Percentiles rank a stretch among this genome's conserved stretches.
phyloP scores from a whole-genome alignment of 106 monocot genomes.

The Amphibolis antarctica region DNA sequence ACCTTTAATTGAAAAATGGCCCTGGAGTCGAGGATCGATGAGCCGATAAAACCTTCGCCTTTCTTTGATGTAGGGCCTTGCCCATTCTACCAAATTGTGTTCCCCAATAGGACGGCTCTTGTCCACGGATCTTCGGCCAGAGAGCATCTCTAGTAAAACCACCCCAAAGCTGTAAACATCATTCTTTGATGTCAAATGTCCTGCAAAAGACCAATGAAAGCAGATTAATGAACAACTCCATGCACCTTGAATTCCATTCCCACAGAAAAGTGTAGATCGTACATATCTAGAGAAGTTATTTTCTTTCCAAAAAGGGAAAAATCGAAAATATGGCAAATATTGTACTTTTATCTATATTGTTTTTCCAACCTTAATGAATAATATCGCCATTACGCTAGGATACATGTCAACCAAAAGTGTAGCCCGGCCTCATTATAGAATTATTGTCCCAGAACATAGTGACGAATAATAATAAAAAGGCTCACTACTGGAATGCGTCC shows the following conservation, averaged over 20 bases:
- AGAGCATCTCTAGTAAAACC: conserved; percentile 31
- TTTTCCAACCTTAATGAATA: too few species aligned
- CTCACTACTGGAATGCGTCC: too few species aligned
- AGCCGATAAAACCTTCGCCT: conserved; percentile 28
- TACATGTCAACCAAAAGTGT: too few species aligned
- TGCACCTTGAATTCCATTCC: not conserved
- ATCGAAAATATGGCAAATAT: too few species aligned
- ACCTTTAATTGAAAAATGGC: conserved; percentile 39
- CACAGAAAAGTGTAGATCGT: too few species aligned
- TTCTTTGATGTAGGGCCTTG: conserved; percentile 20
- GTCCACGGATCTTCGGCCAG: conserved; percentile 39
- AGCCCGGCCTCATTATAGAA: too few species aligned
- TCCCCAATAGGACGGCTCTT: conserved; percentile 37
- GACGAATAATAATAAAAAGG: too few species aligned
- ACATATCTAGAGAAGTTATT: too few species aligned
- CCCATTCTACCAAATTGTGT: conserved; percentile 41
- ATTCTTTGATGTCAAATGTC: conserved; percentile 35
- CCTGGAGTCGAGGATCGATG: conserved; percentile 32
- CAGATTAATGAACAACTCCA: not conserved
- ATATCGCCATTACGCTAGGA: too few species aligned
- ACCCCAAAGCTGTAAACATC: conserved; percentile 44
- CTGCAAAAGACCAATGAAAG: not conserved
- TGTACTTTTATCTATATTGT: too few species aligned
- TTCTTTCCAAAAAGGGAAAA: too few species aligned
- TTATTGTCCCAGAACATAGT: too few species aligned